These are phyloP conservation scores for Yarrowia galli DNA, from an alignment of 1,139 yeast genomes.

Conservation along the genomic window DNA sequence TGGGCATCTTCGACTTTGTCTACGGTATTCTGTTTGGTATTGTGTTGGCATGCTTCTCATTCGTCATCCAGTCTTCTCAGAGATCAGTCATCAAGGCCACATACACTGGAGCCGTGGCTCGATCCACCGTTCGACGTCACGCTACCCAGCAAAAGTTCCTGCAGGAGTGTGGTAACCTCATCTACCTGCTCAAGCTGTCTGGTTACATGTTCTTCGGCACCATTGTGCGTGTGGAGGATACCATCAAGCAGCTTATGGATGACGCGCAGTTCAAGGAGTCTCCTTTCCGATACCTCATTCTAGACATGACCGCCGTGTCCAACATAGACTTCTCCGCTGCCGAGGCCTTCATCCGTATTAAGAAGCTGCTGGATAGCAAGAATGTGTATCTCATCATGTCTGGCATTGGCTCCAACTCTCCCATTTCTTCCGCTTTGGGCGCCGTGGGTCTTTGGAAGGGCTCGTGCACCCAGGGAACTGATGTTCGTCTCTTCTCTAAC, in stretches of 20 bases:
- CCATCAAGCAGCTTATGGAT: conserved; percentile 72
- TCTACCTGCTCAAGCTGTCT: conserved; percentile 82
- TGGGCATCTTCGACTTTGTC: conserved; percentile 97
- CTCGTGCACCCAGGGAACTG: conserved; percentile 50
- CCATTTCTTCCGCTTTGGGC: conserved; percentile 56
- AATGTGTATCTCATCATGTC: conserved; percentile 77
- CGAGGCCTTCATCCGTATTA: conserved; percentile 89
- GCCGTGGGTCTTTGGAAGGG: conserved; percentile 75
- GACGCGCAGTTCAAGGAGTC: conserved; percentile 55
- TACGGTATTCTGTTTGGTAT: conserved; percentile 91
- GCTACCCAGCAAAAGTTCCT: conserved; percentile 88
- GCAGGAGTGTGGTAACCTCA: conserved; percentile 87
- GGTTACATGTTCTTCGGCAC: conserved; percentile 95
- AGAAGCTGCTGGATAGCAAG: conserved; percentile 74
- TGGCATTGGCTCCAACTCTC: conserved; percentile 58
- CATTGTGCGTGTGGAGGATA: conserved; percentile 85
- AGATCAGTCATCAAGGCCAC: conserved; percentile 82
- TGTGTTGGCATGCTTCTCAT: conserved; percentile 86
- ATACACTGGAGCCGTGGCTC: conserved; percentile 85
- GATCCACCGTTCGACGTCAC: conserved; percentile 92
- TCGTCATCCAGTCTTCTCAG: conserved; percentile 88
- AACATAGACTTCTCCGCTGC: conserved; percentile 95
- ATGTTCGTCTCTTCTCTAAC: conserved; percentile 70
- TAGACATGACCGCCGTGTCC: conserved; percentile 84
- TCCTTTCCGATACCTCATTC: conserved; percentile 77